Evolutionary conservation across 2,329 filamentous ascomycete genomes (phyloP), one percentile per base, ranked within the genome.

Genomic region (Blastomyces emzantsi): DNA sequence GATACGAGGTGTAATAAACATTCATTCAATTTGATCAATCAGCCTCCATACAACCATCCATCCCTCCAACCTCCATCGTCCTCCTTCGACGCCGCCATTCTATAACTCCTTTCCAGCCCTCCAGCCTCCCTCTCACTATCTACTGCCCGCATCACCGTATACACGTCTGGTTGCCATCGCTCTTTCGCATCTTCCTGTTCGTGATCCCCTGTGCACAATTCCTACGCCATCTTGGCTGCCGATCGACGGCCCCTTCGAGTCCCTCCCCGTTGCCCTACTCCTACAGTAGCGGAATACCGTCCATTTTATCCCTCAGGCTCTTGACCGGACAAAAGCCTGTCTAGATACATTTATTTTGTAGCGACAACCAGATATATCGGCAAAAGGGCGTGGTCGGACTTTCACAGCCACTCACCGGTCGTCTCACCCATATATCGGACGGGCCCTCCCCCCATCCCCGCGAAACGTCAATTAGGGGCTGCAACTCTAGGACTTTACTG

Each of bases 41-140:
- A 57, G 55, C 55, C 55, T 57, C 55, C 36, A 57, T 22, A 5
- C 55, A 39, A 41, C 55, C 55, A 43, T 39, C 30, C 30, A 30
- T 39, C n/a, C n/a, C n/a, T n/a, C n/a, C 55, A 57, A 57, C 55
- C 55, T 57, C 55, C 54, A 41, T 57, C 55, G 28, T 57, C 55
- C 33, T 36, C 33, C 36, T 11, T 57, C 55, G 36, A 41, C 33
- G n/a, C 55, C 33, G 28, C 19, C 33, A 22, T n/a, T 57, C 55
- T 15, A 25, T 57, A 33, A 33, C 33, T 57, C 36, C 55, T 57
- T 57, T 36, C 55, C 36, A 41, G 1, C 55, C 33, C 8, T 41
- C 55, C 19, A n/a, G 11, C 19, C 55, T 41, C 55, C 33, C 36
- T 57, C n/a, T 57, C 30, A 22, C 57, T 11, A 2, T 60, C 57